Percentiles rank a stretch among this genome's conserved stretches.
These are phyloP conservation scores for Corinectria fuckeliana DNA, from an alignment of 2,329 filamentous ascomycete genomes.

Conservation along the genomic window DNA sequence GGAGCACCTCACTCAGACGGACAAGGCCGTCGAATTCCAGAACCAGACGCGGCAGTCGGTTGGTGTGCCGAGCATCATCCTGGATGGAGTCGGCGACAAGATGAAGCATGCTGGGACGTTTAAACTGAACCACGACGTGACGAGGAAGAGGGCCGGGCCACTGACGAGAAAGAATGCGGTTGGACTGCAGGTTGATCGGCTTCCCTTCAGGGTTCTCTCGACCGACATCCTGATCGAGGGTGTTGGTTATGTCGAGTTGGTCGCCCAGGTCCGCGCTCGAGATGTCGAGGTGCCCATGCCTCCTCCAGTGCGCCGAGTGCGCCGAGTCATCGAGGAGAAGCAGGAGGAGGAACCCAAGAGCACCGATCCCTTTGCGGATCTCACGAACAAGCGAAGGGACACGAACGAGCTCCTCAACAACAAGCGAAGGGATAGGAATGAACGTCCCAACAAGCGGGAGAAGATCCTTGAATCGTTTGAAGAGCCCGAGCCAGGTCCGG, in stretches of 20 bases:
- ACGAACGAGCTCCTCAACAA: slow-evolving; percentile 28
- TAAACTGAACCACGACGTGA: slow-evolving; percentile 81
- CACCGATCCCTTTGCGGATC: slow-evolving; percentile 34
- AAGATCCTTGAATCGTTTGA: slow-evolving; percentile 17
- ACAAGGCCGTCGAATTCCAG: slow-evolving; percentile 80
- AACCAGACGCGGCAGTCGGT: slow-evolving; percentile 62
- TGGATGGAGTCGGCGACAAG: slow-evolving; percentile 61
- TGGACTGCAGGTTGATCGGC: slow-evolving; percentile 66
- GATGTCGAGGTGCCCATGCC: slow-evolving; percentile 39
- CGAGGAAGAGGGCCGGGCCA: slow-evolving; percentile 76
- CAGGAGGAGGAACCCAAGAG: not conserved
- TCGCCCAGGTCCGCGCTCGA: slow-evolving; percentile 75
- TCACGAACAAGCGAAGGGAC: slow-evolving; percentile 38
- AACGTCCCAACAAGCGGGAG: not conserved
- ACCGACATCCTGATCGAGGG: slow-evolving; percentile 90
- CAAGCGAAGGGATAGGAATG: slow-evolving; percentile 31
- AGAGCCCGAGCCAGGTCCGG: slow-evolving; percentile 25
- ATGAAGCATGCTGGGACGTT: slow-evolving; percentile 78
- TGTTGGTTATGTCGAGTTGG: slow-evolving; percentile 90
- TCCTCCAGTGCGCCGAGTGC: slow-evolving; percentile 3
- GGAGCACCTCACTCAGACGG: slow-evolving; percentile 77
- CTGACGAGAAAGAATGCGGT: slow-evolving; percentile 69
- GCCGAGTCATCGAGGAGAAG: not conserved
- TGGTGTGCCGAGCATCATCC: slow-evolving; percentile 68
- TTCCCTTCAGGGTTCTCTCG: slow-evolving; percentile 82